Percentiles rank a stretch among this genome's conserved stretches.
Conservation (phyloP, 176 grass and related monocot species). For the Miscanthus lutarioriparius region DNA sequence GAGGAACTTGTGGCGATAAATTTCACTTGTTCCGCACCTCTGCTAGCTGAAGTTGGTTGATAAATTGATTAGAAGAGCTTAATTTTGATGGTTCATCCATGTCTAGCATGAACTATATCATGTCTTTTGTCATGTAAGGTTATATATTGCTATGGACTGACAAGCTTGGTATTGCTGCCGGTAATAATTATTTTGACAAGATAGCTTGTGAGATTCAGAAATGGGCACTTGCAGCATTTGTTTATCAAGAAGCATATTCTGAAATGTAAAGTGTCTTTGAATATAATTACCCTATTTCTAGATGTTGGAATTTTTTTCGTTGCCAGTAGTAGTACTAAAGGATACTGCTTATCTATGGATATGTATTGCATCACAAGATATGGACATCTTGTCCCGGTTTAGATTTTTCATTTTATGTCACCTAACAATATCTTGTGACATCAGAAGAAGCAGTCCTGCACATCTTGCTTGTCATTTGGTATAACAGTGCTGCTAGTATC, state of each 20-base stretch:
- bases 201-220: neutral
- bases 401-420: neutral
- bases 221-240: neutral
- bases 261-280: neutral
- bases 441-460: neutral
- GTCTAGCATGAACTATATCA: constrained; percentile 6
- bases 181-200: neutral
- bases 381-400: neutral
- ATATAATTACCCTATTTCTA: neutral
- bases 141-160: neutral
- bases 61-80: neutral
- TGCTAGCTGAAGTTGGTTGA: neutral
- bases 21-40: neutral
- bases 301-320: neutral
- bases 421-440: neutral
- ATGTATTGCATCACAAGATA: constrained; percentile 1
- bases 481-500: no score
- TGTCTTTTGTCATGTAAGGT: neutral
- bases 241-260: constrained; percentile 23
- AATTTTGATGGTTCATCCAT: neutral
- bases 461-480: neutral
- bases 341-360: neutral
- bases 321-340: neutral
- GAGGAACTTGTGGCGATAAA: constrained; percentile 1
- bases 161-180: neutral